Evolutionary conservation across 2,329 filamentous ascomycete species (phyloP), one percentile per base, ranked within the genome.

Genomic region (Huntiella decipiens): DNA sequence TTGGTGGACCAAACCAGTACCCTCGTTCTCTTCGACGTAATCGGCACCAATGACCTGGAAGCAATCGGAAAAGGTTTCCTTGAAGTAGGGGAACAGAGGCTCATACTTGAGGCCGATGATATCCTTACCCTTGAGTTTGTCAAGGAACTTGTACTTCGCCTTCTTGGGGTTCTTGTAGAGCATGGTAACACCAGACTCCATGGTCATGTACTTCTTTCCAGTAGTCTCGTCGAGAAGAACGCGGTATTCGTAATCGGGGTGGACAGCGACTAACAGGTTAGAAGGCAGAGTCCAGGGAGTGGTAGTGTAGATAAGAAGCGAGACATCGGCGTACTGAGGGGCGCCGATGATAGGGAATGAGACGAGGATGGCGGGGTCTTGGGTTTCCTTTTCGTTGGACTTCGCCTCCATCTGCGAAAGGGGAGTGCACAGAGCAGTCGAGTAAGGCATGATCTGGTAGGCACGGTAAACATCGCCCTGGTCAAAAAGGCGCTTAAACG

Each of bases 281-380:
- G 80, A 84, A 7, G 82, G 82, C 41, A 91, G 63, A 1, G 82
- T 87, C 82, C 82, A 66, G 1, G 82, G 82, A 1, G 82, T 87
- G 8, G 82, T 88, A 13, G 79, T 83, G 75, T 53, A 57, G 8
- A 52, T 50, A 7, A 55, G 37, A 5, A 57, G 44, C 6, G 77
- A 83, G 34, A 76, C 77, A 43, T 83, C 66, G 44, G 82, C 63
- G 47, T 63, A 68, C 11, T 74, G 80, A 47, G 71, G 65, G 7
- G 77, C 68, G 15, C 77, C 68, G 12, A 80, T 53, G 3, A 85
- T 65, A 16, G 79, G 79, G 58, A 84, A 84, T 2, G 74, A 70
- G 22, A 84, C 75, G 13, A 84, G 74, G 37, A 84, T 66, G 10
- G 79, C 78, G 5, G 79, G 80, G 54, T 85, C 80, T 52, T 82